Evolutionary conservation across 1,284 basidiomycete genomes (phyloP).

Genomic region (Dichomitus squalens): DNA sequence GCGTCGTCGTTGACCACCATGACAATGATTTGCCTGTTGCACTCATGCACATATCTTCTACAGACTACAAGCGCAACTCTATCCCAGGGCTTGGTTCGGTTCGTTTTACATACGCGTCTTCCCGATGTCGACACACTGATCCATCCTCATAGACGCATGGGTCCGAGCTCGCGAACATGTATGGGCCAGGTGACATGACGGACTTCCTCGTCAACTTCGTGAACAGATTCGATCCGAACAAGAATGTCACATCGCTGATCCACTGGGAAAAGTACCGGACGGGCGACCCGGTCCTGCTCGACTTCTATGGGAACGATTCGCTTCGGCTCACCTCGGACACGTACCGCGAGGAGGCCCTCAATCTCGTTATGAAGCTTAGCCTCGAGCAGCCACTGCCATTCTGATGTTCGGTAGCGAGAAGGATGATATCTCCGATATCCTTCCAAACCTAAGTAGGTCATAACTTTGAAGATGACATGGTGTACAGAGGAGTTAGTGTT

Average conservation of each 20-base stretch:
- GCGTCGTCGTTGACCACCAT: constrained; percentile 9
- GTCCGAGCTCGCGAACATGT: constrained; percentile 20
- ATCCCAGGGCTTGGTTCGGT: too few species aligned
- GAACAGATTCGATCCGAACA: constrained; percentile 26
- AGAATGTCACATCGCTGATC: not conserved
- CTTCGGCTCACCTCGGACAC: not conserved
- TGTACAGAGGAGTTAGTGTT: too few species aligned
- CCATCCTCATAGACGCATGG: constrained; percentile 8
- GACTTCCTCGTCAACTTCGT: constrained; percentile 27
- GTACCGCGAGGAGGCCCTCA: not conserved
- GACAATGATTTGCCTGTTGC: not conserved
- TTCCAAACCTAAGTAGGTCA: too few species aligned
- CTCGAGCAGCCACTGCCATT: not conserved
- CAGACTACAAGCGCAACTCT: not conserved
- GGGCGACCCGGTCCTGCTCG: not conserved
- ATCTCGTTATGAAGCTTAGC: not conserved
- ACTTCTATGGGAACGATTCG: not conserved
- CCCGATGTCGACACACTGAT: not conserved
- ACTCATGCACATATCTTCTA: not conserved
- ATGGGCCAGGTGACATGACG: constrained; percentile 17
- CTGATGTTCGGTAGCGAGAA: too few species aligned
- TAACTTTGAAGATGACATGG: too few species aligned
- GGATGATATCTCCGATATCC: too few species aligned
- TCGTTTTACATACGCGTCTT: not conserved
- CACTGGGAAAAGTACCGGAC: not conserved